These are phyloP conservation scores for Ilyonectria destructans DNA, from an alignment of 2,329 filamentous ascomycete species.

Conservation along the genomic window DNA sequence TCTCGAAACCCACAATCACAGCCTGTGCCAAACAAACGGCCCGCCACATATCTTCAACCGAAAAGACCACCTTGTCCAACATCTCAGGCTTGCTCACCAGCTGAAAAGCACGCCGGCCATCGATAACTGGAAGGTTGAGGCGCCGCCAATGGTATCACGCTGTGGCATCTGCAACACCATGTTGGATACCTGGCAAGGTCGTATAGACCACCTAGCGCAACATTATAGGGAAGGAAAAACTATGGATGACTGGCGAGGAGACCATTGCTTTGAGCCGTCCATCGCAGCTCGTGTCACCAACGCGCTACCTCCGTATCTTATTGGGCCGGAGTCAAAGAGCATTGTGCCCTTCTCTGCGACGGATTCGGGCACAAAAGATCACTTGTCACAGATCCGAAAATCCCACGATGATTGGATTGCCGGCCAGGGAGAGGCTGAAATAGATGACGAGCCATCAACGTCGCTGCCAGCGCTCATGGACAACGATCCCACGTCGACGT, in stretches of 20 bases:
- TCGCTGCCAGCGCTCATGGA: background rate
- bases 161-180: conserved; percentile 51
- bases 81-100: conserved; percentile 51
- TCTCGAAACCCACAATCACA: conserved; percentile 47
- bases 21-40: conserved; percentile 24
- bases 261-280: conserved; percentile 10
- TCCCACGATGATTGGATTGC: background rate
- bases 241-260: conserved; percentile 8
- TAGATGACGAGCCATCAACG: background rate
- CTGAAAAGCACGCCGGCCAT: conserved; percentile 59
- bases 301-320: conserved; percentile 26
- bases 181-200: conserved; percentile 48
- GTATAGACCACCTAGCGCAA: conserved; percentile 48
- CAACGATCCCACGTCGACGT: conserved; percentile 21
- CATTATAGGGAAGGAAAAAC: conserved; percentile 41
- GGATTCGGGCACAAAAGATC: conserved; percentile 40
- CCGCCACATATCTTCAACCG: conserved; percentile 44
- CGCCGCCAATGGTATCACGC: conserved; percentile 44
- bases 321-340: conserved; percentile 38
- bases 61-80: conserved; percentile 54
- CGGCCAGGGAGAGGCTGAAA: background rate
- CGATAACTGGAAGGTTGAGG: conserved; percentile 50
- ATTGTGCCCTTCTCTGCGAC: conserved; percentile 50
- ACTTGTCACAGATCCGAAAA: conserved; percentile 40
- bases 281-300: conserved; percentile 20